A percentile compares a stretch with the other conserved stretches of the same genome.
Evolutionary conservation across 2,329 filamentous ascomycete genomes (phyloP).

Genomic region (Aspergillus niger): DNA sequence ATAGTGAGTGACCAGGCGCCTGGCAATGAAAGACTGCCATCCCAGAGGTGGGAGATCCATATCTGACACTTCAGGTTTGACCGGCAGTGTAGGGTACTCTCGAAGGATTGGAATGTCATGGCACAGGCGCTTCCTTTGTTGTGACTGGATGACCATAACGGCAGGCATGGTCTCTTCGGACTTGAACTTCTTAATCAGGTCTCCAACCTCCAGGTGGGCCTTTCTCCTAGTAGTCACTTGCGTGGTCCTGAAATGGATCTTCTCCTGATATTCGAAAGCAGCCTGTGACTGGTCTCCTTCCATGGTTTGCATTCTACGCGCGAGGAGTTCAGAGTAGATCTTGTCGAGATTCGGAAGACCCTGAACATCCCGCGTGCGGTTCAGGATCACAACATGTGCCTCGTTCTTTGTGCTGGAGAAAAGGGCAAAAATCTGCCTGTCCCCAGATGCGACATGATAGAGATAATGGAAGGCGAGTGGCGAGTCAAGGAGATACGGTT

Average conservation of each 20-base stretch:
- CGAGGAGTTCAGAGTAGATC: conserved; percentile 77
- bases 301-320: conserved; percentile 63
- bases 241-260: conserved; percentile 78
- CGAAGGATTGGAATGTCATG: conserved; percentile 82
- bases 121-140: conserved; percentile 74
- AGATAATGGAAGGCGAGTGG: conserved; percentile 84
- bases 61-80: conserved; percentile 81
- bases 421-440: conserved; percentile 88
- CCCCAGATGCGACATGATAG: conserved; percentile 87
- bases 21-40: conserved; percentile 89
- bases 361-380: conserved; percentile 76
- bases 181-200: conserved; percentile 85
- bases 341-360: conserved; percentile 88
- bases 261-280: conserved; percentile 83
- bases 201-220: conserved; percentile 82
- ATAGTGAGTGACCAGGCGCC: conserved; percentile 84
- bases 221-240: conserved; percentile 90
- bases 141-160: conserved; percentile 87
- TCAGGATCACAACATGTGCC: conserved; percentile 85
- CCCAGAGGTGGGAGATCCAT: conserved; percentile 86
- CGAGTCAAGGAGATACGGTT: conserved; percentile 73
- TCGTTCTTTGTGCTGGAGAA: conserved; percentile 82
- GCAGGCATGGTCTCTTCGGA: conserved; percentile 79
- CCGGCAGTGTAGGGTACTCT: conserved; percentile 78
- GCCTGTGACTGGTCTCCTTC: conserved; percentile 73